These are phyloP conservation scores for Cystofilobasidium bisporidii DNA, from an alignment of 768 basidiomycete genomes.

Conservation along the genomic window DNA sequence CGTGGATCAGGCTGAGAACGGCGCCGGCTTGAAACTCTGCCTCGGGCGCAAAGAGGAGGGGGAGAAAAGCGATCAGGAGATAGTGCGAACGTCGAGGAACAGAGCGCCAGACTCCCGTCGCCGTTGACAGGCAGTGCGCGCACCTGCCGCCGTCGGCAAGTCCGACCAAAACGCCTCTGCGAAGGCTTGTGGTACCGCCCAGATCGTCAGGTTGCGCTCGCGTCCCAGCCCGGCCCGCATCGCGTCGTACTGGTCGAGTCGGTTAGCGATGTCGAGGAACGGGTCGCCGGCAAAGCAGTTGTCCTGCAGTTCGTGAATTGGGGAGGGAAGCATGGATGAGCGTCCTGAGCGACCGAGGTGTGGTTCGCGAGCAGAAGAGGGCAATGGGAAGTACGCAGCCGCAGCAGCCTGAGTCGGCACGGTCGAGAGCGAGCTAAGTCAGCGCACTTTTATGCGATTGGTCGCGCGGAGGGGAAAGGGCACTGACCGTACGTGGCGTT, in stretches of 20 bases:
- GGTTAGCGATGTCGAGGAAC: slow-evolving; percentile 2
- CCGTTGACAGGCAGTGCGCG: too few species aligned
- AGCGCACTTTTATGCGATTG: neutral
- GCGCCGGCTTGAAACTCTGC: neutral
- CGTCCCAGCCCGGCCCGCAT: slow-evolving; percentile 53
- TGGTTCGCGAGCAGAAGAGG: neutral
- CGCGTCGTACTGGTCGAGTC: neutral
- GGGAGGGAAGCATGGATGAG: too few species aligned
- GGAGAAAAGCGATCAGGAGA: too few species aligned
- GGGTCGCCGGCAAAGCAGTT: slow-evolving; percentile 13
- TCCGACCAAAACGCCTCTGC: slow-evolving; percentile 49
- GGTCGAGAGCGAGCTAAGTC: neutral
- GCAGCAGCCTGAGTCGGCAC: slow-evolving; percentile 43
- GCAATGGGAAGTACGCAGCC: slow-evolving; percentile 46
- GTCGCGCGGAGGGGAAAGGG: neutral
- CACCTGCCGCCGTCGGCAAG: slow-evolving; percentile 53
- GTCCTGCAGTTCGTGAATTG: too few species aligned
- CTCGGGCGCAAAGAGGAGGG: too few species aligned
- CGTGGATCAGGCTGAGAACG: slow-evolving; percentile 11
- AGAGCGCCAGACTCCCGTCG: too few species aligned
- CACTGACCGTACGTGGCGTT: slow-evolving; percentile 47
- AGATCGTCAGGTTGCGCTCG: slow-evolving; percentile 59
- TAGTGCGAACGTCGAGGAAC: too few species aligned
- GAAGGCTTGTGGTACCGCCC: slow-evolving; percentile 74
- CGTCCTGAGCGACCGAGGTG: too few species aligned